Evolutionary conservation across 1,284 basidiomycete species (phyloP), one percentile per base, ranked within the genome.

Genomic region (Athelia psychrophila): DNA sequence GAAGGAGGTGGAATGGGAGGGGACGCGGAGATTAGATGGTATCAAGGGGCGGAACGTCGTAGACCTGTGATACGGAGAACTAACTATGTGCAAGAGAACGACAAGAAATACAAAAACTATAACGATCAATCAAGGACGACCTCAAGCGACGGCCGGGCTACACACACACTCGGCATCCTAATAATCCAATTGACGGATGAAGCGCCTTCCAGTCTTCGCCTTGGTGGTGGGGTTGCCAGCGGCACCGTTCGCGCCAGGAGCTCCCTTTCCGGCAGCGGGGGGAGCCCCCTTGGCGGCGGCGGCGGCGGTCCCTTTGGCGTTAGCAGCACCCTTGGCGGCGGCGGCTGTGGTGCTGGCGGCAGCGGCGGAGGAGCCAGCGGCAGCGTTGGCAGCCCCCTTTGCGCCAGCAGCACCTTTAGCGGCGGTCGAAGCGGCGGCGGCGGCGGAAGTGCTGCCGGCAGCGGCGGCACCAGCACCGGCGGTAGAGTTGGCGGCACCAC

Each of bases 401-500:
- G 44, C 56, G 35, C 46, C 55, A 44, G 44, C 48, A 18, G 44
- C 49, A 45, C 45, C 56, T 19, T 49, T 51, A 22, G 51, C 44
- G 16, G 54, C 53, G 25, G 52, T 23, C 12, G 48, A 47, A 27
- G 46, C 48, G 13, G 55, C 30, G 23, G 52, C 51, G 40, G 19
- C 56, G 25, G 25, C 53, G 25, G 52, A 60, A 33, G 54, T 57
- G 38, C 55, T 65, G 42, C 68, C 61, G 40, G 73, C 72, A 53
- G 68, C 71, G 67, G 78, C n/a, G n/a, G n/a, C n/a, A 76, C 75
- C 74, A 20, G 22, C 19, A 52, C 18, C 30, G 56, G 32, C 33
- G 55, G 44, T 46, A 48, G 44, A 50, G 22, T 2, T 42, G 30
- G 27, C 27, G n/a, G 18, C n/a, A 30, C 18, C 8, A 8, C 27